Conservation (phyloP, 495 filamentous ascomycete genomes). For the Collariella sp. region DNA sequence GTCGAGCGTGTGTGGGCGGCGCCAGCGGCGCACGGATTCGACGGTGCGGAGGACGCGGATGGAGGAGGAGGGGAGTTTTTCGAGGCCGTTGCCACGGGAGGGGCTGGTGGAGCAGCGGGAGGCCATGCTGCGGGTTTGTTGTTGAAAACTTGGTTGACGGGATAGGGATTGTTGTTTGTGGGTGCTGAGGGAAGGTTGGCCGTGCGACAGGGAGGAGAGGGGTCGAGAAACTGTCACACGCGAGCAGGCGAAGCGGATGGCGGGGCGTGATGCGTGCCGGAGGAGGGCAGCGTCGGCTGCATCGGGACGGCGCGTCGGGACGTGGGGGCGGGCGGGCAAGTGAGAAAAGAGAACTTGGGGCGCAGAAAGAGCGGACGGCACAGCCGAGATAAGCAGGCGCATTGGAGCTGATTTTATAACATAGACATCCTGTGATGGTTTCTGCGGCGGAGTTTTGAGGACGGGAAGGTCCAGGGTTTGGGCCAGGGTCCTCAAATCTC, state of each 20-base stretch:
- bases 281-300: slow-evolving; percentile 21
- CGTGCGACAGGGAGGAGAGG: background rate
- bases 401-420: slow-evolving; percentile 11
- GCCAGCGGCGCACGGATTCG: slow-evolving; percentile 59
- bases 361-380: background rate
- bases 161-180: too few species aligned
- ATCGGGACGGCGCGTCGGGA: slow-evolving; percentile 4
- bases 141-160: background rate
- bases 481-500: background rate
- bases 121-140: slow-evolving; percentile 27
- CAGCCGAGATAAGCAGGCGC: background rate
- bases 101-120: slow-evolving; percentile 12
- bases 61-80: slow-evolving; percentile 43
- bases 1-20: slow-evolving; percentile 56
- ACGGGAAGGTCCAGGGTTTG: slow-evolving; percentile 6
- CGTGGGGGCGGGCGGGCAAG: background rate
- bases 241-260: slow-evolving; percentile 17
- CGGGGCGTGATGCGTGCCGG: slow-evolving; percentile 20
- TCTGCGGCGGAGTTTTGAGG: slow-evolving; percentile 42
- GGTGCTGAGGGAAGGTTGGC: background rate
- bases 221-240: slow-evolving; percentile 13
- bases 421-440: slow-evolving; percentile 37
- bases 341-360: background rate
- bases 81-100: slow-evolving; percentile 2
- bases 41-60: slow-evolving; percentile 72